Conservation (phyloP, 1,139 yeast genomes). For the Yamadazyma trypodendri region DNA sequence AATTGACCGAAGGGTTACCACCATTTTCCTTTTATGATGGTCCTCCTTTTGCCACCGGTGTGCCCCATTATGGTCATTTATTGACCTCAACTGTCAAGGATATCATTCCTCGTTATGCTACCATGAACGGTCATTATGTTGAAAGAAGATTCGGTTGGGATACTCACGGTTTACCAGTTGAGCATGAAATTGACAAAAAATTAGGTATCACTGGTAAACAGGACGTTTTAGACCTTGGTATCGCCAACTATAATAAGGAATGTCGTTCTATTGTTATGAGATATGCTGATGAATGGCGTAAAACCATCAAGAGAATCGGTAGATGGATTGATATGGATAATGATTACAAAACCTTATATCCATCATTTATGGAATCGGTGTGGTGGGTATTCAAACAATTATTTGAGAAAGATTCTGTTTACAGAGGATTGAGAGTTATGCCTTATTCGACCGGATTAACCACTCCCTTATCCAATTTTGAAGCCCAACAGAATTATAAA, state of each 20-base stretch:
- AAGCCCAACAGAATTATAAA: conserved; percentile 97
- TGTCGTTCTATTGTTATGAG: conserved; percentile 98
- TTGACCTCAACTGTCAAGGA: conserved; percentile 96
- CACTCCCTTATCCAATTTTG: conserved; percentile 94
- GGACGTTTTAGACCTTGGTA: conserved; percentile 91
- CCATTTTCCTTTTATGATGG: conserved; percentile 96
- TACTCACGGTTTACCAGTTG: conserved; percentile 98
- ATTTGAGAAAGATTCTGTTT: conserved; percentile 80
- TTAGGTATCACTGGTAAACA: conserved; percentile 90
- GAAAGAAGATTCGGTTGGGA: conserved; percentile 99
- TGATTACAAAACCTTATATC: conserved; percentile 96
- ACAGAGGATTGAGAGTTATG: conserved; percentile 95
- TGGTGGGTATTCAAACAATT: conserved; percentile 99
- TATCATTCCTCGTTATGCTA: conserved; percentile 95
- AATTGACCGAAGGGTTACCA: conserved; percentile 81
- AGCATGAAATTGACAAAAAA: conserved; percentile 97
- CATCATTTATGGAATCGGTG: conserved; percentile 93
- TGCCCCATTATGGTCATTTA: conserved; percentile 98
- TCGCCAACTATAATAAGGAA: conserved; percentile 88
- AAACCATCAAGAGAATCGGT: conserved; percentile 88
- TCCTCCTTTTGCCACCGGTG: conserved; percentile 99
- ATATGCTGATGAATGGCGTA: conserved; percentile 92
- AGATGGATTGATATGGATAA: conserved; percentile 99
- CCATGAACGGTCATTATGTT: conserved; percentile 94
- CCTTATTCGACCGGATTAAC: conserved; percentile 98